Evolutionary conservation across 495 filamentous ascomycete genomes (phyloP).

Genomic region (Trichoderma reesei): DNA sequence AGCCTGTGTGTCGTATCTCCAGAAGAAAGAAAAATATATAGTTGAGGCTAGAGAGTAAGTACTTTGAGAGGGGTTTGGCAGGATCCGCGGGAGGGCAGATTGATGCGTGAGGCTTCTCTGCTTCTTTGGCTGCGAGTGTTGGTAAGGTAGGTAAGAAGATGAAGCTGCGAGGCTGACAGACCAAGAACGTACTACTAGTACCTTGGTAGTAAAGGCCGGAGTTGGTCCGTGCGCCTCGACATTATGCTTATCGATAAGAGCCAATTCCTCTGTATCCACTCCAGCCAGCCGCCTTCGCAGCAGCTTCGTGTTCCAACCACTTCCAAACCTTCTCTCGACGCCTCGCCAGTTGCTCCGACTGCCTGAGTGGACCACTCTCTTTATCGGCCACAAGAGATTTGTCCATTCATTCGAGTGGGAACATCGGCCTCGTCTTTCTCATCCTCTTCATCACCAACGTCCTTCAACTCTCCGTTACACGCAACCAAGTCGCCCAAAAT

Average conservation of each 20-base stretch:
- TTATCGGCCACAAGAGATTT: not conserved
- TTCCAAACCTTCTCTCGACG: not conserved
- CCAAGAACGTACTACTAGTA: not conserved
- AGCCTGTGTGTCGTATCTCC: not conserved
- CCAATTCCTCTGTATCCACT: not conserved
- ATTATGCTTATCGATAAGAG: not conserved
- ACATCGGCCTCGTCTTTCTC: not conserved
- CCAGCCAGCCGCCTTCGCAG: not conserved
- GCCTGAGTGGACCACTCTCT: not conserved
- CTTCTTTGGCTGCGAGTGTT: not conserved
- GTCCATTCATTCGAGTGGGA: not conserved
- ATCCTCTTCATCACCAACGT: not conserved
- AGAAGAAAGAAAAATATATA: too few relatives aligned
- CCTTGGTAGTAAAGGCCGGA: not conserved
- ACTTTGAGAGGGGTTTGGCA: not conserved
- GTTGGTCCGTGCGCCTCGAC: not conserved
- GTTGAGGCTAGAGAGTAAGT: too few relatives aligned
- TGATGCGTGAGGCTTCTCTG: not conserved
- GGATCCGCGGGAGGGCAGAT: not conserved
- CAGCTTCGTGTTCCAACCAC: not conserved
- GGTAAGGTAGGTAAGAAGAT: too few relatives aligned
- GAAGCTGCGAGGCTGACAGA: conserved; percentile 3
- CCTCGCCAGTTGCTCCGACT: not conserved
- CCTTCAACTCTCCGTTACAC: too few relatives aligned
- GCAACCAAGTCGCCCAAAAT: conserved; percentile 42